Conservation (phyloP, 345 rosid species). For the Chamaenerion angustifolium region DNA sequence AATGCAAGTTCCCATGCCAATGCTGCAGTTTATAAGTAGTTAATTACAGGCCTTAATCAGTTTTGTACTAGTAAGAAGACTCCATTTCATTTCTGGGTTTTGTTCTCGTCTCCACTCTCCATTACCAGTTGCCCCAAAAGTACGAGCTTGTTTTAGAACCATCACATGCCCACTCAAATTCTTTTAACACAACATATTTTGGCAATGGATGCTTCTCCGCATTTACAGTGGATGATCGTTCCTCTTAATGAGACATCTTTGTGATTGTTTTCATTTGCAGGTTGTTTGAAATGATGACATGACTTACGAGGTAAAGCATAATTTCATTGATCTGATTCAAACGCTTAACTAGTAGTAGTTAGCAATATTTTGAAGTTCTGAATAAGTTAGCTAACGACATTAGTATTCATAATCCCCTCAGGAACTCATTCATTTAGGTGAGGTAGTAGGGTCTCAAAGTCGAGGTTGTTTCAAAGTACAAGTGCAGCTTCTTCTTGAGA, state of each 20-base stretch:
- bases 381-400: neutral
- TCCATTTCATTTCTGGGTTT: no score
- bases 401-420: slow-evolving; percentile 9
- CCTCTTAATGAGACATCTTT: no score
- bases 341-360: no score
- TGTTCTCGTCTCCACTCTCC: no score
- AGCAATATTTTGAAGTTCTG: neutral
- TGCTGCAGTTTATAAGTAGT: slow-evolving; percentile 51
- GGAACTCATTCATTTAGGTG: slow-evolving; percentile 94
- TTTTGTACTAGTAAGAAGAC: no score
- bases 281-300: slow-evolving; percentile 71
- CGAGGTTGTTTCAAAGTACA: slow-evolving; percentile 74
- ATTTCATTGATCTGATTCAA: neutral
- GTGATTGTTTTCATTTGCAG: slow-evolving; percentile 16
- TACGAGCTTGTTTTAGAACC: no score
- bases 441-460: slow-evolving; percentile 83
- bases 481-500: slow-evolving; percentile 67
- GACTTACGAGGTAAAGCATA: slow-evolving; percentile 76
- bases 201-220: no score
- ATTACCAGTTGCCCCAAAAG: no score
- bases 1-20: slow-evolving; percentile 19
- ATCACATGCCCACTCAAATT: no score
- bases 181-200: no score
- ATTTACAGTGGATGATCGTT: no score
- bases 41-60: neutral